These are phyloP conservation scores for Agaricales sp. DNA, from an alignment of 1,284 basidiomycete genomes.

Conservation along the genomic window DNA sequence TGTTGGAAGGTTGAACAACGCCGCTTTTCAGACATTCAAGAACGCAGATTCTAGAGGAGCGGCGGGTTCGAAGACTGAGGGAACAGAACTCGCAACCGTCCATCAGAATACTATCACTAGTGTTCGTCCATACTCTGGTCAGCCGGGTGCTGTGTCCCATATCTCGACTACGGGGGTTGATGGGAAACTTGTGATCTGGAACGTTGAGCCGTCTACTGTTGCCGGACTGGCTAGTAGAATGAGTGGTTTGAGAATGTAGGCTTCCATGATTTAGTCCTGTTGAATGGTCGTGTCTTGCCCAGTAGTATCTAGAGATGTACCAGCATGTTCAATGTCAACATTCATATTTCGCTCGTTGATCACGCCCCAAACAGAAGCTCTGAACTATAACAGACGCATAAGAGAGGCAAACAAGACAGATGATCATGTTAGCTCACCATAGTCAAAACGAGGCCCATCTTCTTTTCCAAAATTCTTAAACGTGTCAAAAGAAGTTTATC, in stretches of 20 bases:
- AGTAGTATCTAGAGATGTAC: conserved; percentile 19
- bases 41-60: conserved; percentile 84
- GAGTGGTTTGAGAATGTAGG: conserved; percentile 35
- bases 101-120: conserved; percentile 99
- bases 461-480: conserved; percentile 79
- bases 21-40: conserved; percentile 93
- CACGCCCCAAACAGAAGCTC: conserved; percentile 91
- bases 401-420: background rate
- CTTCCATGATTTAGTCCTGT: conserved; percentile 16
- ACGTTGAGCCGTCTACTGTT: conserved; percentile 25
- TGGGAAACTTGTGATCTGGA: conserved; percentile 90
- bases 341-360: conserved; percentile 74
- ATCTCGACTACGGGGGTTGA: conserved; percentile 95
- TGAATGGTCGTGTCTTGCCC: conserved; percentile 22
- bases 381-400: conserved; percentile 48
- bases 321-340: conserved; percentile 18
- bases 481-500: conserved; percentile 71
- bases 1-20: conserved; percentile 84
- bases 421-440: conserved; percentile 41
- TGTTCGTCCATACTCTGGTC: conserved; percentile 67
- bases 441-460: conserved; percentile 91
- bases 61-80: conserved; percentile 27
- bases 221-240: conserved; percentile 33
- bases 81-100: conserved; percentile 77
- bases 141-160: conserved; percentile 52